Evolutionary conservation across 2,329 filamentous ascomycete species (phyloP), one percentile per base, ranked within the genome.

Genomic region (Colletotrichum spinosum): DNA sequence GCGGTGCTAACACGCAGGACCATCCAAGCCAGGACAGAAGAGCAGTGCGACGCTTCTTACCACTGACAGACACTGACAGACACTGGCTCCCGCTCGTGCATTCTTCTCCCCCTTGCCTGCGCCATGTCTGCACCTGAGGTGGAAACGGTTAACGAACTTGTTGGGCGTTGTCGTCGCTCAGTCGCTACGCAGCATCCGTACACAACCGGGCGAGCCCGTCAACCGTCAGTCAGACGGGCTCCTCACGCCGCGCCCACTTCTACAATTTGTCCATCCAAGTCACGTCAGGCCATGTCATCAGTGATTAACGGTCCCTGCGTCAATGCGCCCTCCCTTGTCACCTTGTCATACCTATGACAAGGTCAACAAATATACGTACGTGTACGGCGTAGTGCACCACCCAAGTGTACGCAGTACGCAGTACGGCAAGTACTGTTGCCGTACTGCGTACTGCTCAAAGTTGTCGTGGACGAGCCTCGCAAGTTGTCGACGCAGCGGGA

Each of bases 71-170:
- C 60, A 63, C 55, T 63, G 60, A 60, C 58, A 35, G 58, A 59
- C 60, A 63, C 48, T 63, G 55, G 60, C 60, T 63, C 60, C 55
- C 60, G 55, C 60, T 63, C 60, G 41, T 62, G 15, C 59, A 48
- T 41, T 56, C 42, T 44, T 38, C n/a, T 17, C 35, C 45, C 55
- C 55, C 50, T 65, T 60, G 61, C 50, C 56, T 60, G 38, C 8
- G 56, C 50, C 41, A 15, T 33, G 37, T 41, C 57, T 62, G 46
- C 51, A 55, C 46, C 37, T 44, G 25, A 13, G 44, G 12, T 10
- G 39, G 48, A 41, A 51, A 25, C 39, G 34, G 38, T 7, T 25
- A 25, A 25, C 25, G 25, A 25, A 25, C 25, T 25, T 44, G 13
- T 25, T 44, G 13, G 42, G 42, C 42, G 42, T 57, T 25, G 37